Evolutionary conservation across 148 eudicot species (phyloP).

Genomic region (Rhododendron vialii): DNA sequence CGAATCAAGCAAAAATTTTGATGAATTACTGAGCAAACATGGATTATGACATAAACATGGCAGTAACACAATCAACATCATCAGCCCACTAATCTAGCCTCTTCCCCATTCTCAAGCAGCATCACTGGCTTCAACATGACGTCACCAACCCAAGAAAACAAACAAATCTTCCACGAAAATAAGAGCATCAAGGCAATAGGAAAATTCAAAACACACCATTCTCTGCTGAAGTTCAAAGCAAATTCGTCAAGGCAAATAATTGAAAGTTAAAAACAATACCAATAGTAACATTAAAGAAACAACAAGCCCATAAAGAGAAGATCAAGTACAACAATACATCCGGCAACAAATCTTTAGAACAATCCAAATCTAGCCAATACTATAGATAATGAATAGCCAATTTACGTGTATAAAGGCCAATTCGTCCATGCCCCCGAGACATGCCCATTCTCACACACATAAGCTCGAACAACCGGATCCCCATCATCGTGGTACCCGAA

Average conservation of each 20-base stretch:
- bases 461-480: slow-evolving; percentile 88
- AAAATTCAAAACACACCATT: background rate
- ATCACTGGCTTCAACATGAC: background rate
- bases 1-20: background rate
- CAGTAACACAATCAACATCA: background rate
- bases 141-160: background rate
- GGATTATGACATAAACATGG: background rate
- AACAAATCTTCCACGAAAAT: background rate
- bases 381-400: background rate
- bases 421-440: slow-evolving; percentile 99
- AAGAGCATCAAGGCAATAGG: background rate
- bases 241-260: background rate
- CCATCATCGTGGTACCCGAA: slow-evolving; percentile 93
- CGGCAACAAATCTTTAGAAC: background rate
- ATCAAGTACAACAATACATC: background rate
- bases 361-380: background rate
- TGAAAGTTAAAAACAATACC: background rate
- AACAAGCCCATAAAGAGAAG: background rate
- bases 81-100: background rate
- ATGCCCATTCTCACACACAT: slow-evolving; percentile 96
- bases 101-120: background rate
- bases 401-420: slow-evolving; percentile 61
- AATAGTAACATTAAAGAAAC: background rate
- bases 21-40: background rate
- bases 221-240: background rate